A percentile compares a stretch with the other conserved stretches of the same genome.
phyloP scores from a whole-genome alignment of 495 filamentous ascomycete genomes.

The Podospora conica region DNA sequence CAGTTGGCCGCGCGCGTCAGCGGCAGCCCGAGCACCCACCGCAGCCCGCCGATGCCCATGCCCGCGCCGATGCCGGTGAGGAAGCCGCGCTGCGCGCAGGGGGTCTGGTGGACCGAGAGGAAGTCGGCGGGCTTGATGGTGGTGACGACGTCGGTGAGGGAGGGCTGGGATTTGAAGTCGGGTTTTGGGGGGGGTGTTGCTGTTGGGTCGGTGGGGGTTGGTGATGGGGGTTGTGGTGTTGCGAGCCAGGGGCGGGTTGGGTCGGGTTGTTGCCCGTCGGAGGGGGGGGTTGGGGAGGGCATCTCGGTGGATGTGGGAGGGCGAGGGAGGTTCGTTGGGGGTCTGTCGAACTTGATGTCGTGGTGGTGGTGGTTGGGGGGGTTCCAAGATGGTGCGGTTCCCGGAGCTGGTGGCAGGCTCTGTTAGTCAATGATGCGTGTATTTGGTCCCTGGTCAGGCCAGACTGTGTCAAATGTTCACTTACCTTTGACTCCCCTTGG shows the following conservation, averaged over 20 bases:
- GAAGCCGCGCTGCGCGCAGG: slow-evolving; percentile 77
- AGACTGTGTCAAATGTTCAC: not conserved
- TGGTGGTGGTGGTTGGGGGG: not conserved
- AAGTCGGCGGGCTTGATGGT: slow-evolving; percentile 65
- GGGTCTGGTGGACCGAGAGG: slow-evolving; percentile 65
- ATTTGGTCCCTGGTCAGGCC: not conserved
- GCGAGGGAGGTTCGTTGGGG: not conserved
- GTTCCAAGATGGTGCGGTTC: not conserved
- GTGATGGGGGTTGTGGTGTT: not conserved
- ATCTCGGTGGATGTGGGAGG: not conserved
- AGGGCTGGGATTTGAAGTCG: slow-evolving; percentile 33
- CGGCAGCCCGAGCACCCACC: slow-evolving; percentile 57
- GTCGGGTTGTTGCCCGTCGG: not conserved
- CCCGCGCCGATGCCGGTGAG: slow-evolving; percentile 76
- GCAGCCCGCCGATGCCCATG: slow-evolving; percentile 63
- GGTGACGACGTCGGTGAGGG: slow-evolving; percentile 58
- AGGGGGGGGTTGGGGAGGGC: not conserved
- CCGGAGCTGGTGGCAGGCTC: not conserved
- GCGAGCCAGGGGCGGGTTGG: not conserved
- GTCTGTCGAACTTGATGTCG: slow-evolving; percentile 3
- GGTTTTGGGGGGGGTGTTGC: slow-evolving; percentile 22
- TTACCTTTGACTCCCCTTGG: not conserved
- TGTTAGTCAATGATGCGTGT: not conserved
- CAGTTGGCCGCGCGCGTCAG: slow-evolving; percentile 65
- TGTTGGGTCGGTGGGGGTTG: slow-evolving; percentile 1